phyloP scores from a whole-genome alignment of 1,284 basidiomycete species.

The Malassezia psittaci region DNA sequence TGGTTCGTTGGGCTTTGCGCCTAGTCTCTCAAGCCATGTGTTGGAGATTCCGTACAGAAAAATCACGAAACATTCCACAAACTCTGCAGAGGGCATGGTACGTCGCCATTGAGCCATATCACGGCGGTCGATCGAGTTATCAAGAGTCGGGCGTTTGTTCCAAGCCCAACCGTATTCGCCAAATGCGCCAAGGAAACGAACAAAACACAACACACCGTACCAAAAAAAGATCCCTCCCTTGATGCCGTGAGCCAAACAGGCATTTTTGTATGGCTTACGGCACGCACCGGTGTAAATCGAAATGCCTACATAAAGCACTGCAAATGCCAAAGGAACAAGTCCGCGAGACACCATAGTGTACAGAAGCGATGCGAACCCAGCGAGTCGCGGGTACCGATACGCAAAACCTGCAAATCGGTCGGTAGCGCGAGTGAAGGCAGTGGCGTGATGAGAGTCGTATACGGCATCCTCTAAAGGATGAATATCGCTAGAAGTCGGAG shows the following conservation, averaged over 20 bases:
- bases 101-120: conserved; percentile 19
- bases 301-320: conserved; percentile 59
- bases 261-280: conserved; percentile 55
- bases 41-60: conserved; percentile 82
- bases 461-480: neutral
- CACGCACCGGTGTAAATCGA: conserved; percentile 73
- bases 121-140: conserved; percentile 18
- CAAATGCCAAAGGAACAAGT: conserved; percentile 62
- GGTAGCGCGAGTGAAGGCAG: neutral
- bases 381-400: conserved; percentile 1
- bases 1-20: conserved; percentile 66
- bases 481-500: neutral
- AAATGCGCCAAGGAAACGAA: conserved; percentile 80
- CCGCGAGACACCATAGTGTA: conserved; percentile 52
- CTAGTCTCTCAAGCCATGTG: conserved; percentile 91
- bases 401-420: neutral
- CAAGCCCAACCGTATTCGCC: conserved; percentile 87
- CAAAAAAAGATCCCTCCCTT: conserved; percentile 55
- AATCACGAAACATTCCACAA: conserved; percentile 74
- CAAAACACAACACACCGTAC: conserved; percentile 79
- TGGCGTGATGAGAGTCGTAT: neutral
- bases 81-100: conserved; percentile 57
- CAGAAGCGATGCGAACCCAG: conserved; percentile 16
- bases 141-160: conserved; percentile 55
- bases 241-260: conserved; percentile 83